phyloP scores from a whole-genome alignment of 1,139 yeast species.

The Candida sanyaensis region DNA sequence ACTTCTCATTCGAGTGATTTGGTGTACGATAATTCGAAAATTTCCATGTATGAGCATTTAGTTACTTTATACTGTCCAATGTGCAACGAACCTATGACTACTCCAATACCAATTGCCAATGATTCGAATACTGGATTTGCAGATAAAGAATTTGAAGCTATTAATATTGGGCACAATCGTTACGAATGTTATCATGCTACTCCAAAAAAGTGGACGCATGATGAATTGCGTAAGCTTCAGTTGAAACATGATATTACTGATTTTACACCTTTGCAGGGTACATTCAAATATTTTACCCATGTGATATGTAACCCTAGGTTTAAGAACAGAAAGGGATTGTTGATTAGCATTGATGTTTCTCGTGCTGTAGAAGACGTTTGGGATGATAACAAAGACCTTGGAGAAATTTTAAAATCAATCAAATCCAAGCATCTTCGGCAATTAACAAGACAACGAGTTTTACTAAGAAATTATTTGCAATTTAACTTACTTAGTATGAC shows the following conservation, averaged over 20 bases:
- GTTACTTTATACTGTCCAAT: constrained; percentile 20
- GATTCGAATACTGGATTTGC: constrained; percentile 22
- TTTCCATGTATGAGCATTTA: constrained; percentile 5
- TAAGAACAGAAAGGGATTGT: constrained; percentile 2
- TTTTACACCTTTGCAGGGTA: constrained; percentile 16
- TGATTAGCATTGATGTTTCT: constrained; percentile 4
- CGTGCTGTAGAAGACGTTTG: constrained; percentile 10
- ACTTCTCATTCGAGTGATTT: constrained; percentile 2
- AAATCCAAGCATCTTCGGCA: constrained; percentile 5
- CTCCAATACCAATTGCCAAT: constrained; percentile 18
- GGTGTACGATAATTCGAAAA: constrained; percentile 1
- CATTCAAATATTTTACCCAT: constrained; percentile 11
- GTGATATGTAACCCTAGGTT: constrained; percentile 3
- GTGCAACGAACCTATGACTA: constrained; percentile 16
- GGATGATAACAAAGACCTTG: constrained; percentile 1
- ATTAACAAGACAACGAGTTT: constrained; percentile 12
- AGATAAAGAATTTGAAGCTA: constrained; percentile 18
- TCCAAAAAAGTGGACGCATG: constrained; percentile 16
- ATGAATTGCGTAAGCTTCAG: constrained; percentile 23
- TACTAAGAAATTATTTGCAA: constrained; percentile 14
- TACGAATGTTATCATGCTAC: constrained; percentile 1
- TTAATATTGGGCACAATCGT: not conserved
- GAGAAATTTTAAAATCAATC: not conserved
- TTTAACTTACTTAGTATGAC: constrained; percentile 24
- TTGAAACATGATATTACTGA: constrained; percentile 21